phyloP scores from a whole-genome alignment of 805 yeast genomes.

The Debaryomyces tyrocola region DNA sequence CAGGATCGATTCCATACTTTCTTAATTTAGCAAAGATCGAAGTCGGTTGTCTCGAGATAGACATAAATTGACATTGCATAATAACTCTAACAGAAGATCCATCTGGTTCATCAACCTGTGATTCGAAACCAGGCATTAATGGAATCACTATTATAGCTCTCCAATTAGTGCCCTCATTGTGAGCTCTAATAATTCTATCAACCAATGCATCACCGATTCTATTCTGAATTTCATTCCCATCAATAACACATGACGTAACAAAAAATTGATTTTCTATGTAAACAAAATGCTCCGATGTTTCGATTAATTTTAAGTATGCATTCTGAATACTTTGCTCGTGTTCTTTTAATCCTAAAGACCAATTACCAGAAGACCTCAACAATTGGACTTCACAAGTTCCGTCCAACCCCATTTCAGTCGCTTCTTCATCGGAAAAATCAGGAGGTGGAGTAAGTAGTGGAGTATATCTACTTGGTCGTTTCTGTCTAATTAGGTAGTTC shows the following conservation, averaged over 20 bases:
- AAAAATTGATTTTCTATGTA: slow-evolving; percentile 97
- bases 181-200: slow-evolving; percentile 91
- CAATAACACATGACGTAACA: slow-evolving; percentile 82
- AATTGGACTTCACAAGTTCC: slow-evolving; percentile 94
- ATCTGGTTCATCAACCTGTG: slow-evolving; percentile 88
- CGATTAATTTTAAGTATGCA: slow-evolving; percentile 88
- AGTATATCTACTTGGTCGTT: slow-evolving; percentile 90
- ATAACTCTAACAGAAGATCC: slow-evolving; percentile 95
- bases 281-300: slow-evolving; percentile 87
- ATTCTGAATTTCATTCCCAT: slow-evolving; percentile 81
- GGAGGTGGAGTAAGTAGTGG: slow-evolving; percentile 93
- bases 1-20: slow-evolving; percentile 81
- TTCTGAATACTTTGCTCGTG: slow-evolving; percentile 88
- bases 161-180: slow-evolving; percentile 76
- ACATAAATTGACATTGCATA: slow-evolving; percentile 94
- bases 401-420: slow-evolving; percentile 55
- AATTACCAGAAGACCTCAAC: slow-evolving; percentile 82
- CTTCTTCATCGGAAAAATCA: slow-evolving; percentile 74
- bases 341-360: slow-evolving; percentile 89
- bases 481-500: slow-evolving; percentile 91
- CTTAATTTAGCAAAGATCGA: slow-evolving; percentile 83
- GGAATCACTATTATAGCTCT: slow-evolving; percentile 90
- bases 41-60: slow-evolving; percentile 85
- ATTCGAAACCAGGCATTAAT: slow-evolving; percentile 95
- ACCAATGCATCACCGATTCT: slow-evolving; percentile 95